Conservation (phyloP, 139 green algal species). For the Edaphochlamys debaryana region DNA sequence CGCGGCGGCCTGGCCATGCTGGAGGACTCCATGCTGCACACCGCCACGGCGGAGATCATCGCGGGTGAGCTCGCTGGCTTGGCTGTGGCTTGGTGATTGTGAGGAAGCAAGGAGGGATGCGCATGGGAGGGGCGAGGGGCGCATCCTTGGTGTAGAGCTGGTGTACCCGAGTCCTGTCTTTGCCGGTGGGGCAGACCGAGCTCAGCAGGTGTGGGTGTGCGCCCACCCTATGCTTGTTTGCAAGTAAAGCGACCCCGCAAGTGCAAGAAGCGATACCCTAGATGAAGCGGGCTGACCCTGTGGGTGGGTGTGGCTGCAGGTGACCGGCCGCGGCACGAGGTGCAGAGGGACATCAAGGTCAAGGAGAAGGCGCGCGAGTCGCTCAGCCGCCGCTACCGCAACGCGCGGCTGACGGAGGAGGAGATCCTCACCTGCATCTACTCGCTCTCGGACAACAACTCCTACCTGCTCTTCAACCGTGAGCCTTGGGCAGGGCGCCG, state of each 20-base stretch:
- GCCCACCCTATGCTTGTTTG: too few relatives aligned
- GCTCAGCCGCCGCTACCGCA: constrained; percentile 76
- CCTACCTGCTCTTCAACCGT: constrained; percentile 92
- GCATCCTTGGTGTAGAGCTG: too few relatives aligned
- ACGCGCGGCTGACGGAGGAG: constrained; percentile 55
- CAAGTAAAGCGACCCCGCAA: too few relatives aligned
- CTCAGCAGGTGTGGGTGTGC: too few relatives aligned
- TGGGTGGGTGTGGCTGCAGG: constrained; percentile 26
- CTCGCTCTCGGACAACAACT: constrained; percentile 94
- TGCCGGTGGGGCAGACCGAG: too few relatives aligned
- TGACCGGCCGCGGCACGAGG: constrained; percentile 52
- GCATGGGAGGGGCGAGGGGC: too few relatives aligned
- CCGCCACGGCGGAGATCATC: constrained; percentile 89
- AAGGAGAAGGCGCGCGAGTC: constrained; percentile 88
- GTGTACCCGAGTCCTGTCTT: too few relatives aligned
- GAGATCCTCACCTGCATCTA: constrained; percentile 90
- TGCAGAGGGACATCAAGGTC: constrained; percentile 88
- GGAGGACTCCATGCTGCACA: constrained; percentile 79
- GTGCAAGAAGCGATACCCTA: too few relatives aligned
- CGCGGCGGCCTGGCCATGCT: constrained; percentile 62
- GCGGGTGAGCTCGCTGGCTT: constrained; percentile 55
- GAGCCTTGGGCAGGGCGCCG: neutral
- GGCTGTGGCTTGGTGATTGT: too few relatives aligned
- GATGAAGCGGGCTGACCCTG: too few relatives aligned
- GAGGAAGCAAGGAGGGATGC: too few relatives aligned